Percentiles rank a stretch among this genome's conserved stretches.
These are phyloP conservation scores for Gypsophila paniculata DNA, from an alignment of 179 eudicot species.

Conservation along the genomic window DNA sequence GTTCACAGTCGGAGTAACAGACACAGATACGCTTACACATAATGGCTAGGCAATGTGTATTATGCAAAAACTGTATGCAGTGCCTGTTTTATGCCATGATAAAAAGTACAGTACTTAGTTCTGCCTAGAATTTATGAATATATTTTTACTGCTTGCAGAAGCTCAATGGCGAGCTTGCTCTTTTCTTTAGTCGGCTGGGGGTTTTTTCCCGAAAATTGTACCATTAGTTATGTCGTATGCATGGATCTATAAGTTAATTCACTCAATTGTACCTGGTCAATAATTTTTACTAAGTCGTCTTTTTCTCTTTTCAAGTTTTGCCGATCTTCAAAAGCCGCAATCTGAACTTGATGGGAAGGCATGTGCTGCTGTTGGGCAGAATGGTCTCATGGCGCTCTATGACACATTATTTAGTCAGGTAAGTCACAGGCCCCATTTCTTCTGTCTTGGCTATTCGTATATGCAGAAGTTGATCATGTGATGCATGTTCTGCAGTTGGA, in stretches of 20 bases:
- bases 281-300: slow-evolving; percentile 2
- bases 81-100: neutral
- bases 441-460: neutral
- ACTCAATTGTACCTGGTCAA: neutral
- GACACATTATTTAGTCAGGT: slow-evolving; percentile 96
- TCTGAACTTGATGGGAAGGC: slow-evolving; percentile 92
- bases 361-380: slow-evolving; percentile 98
- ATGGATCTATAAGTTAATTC: neutral
- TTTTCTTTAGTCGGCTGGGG: neutral
- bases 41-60: neutral
- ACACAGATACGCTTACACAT: neutral
- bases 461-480: slow-evolving; percentile 1
- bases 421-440: neutral
- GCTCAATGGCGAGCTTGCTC: neutral
- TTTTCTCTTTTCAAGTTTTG: slow-evolving; percentile 50
- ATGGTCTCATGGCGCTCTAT: slow-evolving; percentile 95
- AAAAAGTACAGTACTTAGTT: neutral
- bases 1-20: too few relatives aligned
- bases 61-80: neutral
- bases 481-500: slow-evolving; percentile 60
- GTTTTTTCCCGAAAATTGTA: neutral
- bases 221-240: neutral
- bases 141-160: neutral
- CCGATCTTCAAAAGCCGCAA: slow-evolving; percentile 97
- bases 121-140: neutral